phyloP scores from a whole-genome alignment of 2,329 filamentous ascomycete species.

The Penicillium sp. region DNA sequence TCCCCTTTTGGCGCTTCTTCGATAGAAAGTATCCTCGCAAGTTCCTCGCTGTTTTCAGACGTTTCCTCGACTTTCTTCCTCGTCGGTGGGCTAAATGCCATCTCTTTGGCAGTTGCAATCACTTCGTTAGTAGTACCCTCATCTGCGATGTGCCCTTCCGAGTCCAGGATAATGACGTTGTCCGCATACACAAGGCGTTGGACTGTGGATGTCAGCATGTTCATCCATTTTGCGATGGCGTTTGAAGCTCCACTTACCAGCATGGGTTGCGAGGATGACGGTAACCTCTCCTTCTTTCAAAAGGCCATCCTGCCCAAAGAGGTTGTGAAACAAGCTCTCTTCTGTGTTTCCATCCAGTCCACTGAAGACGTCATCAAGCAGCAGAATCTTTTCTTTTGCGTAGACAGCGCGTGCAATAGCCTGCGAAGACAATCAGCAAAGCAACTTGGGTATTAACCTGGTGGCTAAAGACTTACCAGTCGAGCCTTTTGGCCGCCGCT shows the following conservation, averaged over 20 bases:
- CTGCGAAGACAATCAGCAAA: no score
- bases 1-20: no score
- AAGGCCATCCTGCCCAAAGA: conserved; percentile 33
- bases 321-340: conserved; percentile 32
- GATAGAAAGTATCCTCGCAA: no score
- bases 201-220: not conserved
- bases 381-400: conserved; percentile 28
- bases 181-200: conserved; percentile 33
- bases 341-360: conserved; percentile 39
- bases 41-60: no score
- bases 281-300: conserved; percentile 25
- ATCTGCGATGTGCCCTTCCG: not conserved
- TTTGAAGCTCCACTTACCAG: not conserved
- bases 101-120: not conserved
- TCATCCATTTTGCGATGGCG: no score
- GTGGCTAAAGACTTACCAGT: not conserved
- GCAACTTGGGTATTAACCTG: no score
- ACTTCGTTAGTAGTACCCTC: not conserved
- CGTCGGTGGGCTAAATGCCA: no score
- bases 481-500: conserved; percentile 33
- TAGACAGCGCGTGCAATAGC: conserved; percentile 38
- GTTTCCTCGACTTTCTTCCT: no score
- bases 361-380: conserved; percentile 43
- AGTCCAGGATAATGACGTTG: conserved; percentile 51
- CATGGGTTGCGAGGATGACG: not conserved